These are phyloP conservation scores for Ramaria rubella DNA, from an alignment of 768 basidiomycete species.

Conservation along the genomic window DNA sequence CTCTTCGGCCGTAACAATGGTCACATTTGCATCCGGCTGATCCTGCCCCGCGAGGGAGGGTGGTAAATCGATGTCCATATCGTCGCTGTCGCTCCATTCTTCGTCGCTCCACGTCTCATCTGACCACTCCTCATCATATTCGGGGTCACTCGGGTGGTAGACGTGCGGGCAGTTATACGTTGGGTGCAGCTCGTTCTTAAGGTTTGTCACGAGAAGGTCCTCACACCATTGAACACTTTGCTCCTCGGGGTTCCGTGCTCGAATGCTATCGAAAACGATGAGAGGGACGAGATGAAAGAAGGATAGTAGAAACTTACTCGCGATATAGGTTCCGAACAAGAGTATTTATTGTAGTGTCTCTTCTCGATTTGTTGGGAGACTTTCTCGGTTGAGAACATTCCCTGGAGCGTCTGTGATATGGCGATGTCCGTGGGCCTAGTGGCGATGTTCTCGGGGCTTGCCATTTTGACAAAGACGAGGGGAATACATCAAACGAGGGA, in stretches of 20 bases:
- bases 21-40: background rate
- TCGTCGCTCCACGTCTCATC: slow-evolving; percentile 6
- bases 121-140: slow-evolving; percentile 6
- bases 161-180: slow-evolving; percentile 1
- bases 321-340: background rate
- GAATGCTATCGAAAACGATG: background rate
- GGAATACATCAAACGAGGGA: background rate
- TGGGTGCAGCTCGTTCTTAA: background rate
- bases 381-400: background rate
- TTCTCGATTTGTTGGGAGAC: background rate
- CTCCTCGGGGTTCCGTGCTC: background rate
- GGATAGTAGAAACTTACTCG: background rate
- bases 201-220: background rate
- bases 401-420: slow-evolving; percentile 1
- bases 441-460: slow-evolving; percentile 4
- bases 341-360: too few species aligned
- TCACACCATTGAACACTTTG: slow-evolving; percentile 6
- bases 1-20: background rate
- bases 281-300: background rate
- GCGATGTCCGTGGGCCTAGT: slow-evolving; percentile 2
- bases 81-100: slow-evolving; percentile 7
- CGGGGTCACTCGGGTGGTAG: slow-evolving; percentile 7
- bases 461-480: slow-evolving; percentile 5
- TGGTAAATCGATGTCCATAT: background rate
- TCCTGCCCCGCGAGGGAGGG: background rate